Conservation (phyloP, 2,329 filamentous ascomycete species). For the Sporothrix dimorphospora region DNA sequence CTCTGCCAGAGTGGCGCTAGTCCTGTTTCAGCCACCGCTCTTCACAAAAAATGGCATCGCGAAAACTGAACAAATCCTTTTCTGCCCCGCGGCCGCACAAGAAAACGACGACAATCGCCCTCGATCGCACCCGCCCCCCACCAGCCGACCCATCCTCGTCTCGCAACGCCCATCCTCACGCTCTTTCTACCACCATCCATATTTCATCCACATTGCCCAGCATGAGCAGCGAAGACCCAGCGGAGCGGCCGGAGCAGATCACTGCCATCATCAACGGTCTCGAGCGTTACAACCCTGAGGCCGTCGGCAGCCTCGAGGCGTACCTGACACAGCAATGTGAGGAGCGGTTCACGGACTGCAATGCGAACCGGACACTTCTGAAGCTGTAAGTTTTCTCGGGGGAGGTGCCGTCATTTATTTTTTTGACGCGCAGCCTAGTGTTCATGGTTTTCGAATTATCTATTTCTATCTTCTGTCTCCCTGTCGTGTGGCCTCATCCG, state of each 20-base stretch:
- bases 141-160: conserved; percentile 34
- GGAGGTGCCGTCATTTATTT: conserved; percentile 28
- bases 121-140: conserved; percentile 3
- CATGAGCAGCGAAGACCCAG: conserved; percentile 80
- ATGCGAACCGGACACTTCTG: conserved; percentile 91
- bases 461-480: neutral
- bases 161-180: conserved; percentile 15
- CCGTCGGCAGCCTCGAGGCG: conserved; percentile 87
- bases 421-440: neutral
- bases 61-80: conserved; percentile 30
- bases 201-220: conserved; percentile 40
- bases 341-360: conserved; percentile 90
- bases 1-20: conserved; percentile 24
- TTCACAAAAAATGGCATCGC: conserved; percentile 33
- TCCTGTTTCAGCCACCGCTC: conserved; percentile 28
- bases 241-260: conserved; percentile 90
- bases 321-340: conserved; percentile 96
- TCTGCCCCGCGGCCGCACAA: conserved; percentile 26
- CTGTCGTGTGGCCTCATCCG: conserved; percentile 25
- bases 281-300: conserved; percentile 98
- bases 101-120: conserved; percentile 14
- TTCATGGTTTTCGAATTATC: no score
- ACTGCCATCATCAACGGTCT: conserved; percentile 93
- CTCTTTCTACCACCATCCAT: conserved; percentile 10
- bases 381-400: conserved; percentile 77